Evolutionary conservation across 2,329 filamentous ascomycete species (phyloP).

Genomic region (Calonectria pteridis): DNA sequence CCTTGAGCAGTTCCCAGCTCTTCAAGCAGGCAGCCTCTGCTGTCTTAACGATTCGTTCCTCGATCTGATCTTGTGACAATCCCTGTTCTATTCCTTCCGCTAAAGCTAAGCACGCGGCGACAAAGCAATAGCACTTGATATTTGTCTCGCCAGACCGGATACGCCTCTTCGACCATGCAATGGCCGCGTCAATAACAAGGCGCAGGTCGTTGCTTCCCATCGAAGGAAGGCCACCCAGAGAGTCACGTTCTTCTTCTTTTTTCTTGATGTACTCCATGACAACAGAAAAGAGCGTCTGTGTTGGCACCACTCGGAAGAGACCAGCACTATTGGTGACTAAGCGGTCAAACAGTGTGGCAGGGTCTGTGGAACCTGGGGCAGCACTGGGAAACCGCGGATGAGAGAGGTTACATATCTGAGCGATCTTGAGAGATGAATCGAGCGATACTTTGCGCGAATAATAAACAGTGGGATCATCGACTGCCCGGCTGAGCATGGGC

Average conservation of each 20-base stretch:
- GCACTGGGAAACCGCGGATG: slow-evolving; percentile 28
- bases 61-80: slow-evolving; percentile 45
- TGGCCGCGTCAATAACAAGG: slow-evolving; percentile 44
- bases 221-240: slow-evolving; percentile 45
- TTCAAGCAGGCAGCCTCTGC: slow-evolving; percentile 41
- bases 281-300: slow-evolving; percentile 57
- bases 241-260: slow-evolving; percentile 55
- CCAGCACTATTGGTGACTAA: slow-evolving; percentile 57
- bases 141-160: slow-evolving; percentile 59
- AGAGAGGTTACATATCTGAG: slow-evolving; percentile 48
- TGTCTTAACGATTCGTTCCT: slow-evolving; percentile 45
- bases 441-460: slow-evolving; percentile 65
- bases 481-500: slow-evolving; percentile 58
- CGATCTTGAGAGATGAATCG: slow-evolving; percentile 55
- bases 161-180: slow-evolving; percentile 49
- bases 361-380: slow-evolving; percentile 34
- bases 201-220: slow-evolving; percentile 50
- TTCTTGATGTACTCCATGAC: slow-evolving; percentile 61
- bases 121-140: slow-evolving; percentile 55
- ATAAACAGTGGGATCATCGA: slow-evolving; percentile 61
- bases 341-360: slow-evolving; percentile 50
- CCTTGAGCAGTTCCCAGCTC: slow-evolving; percentile 49
- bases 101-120: slow-evolving; percentile 48
- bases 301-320: slow-evolving; percentile 56
- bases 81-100: slow-evolving; percentile 50